These are phyloP conservation scores for Helichrysum umbraculigerum DNA, from an alignment of 129 eudicot species.

Conservation along the genomic window DNA sequence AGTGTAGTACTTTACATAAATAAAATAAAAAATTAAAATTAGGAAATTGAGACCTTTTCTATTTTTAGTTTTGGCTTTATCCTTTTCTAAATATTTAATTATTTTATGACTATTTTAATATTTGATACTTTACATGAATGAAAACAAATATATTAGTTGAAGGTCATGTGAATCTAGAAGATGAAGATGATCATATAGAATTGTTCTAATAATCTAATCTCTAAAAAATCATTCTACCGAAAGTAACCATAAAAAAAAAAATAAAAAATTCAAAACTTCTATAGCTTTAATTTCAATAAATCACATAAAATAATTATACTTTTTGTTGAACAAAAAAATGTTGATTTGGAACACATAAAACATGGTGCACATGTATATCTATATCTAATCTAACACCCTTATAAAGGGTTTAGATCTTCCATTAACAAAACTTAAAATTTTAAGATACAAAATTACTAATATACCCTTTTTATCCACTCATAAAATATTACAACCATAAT, in stretches of 20 bases:
- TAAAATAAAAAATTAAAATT: not conserved
- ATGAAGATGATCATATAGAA: not conserved
- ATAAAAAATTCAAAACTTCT: no score
- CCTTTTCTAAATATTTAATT: not conserved
- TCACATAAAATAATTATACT: no score
- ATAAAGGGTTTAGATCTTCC: no score
- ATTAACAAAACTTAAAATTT: no score
- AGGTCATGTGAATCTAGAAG: not conserved
- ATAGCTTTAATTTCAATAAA: no score
- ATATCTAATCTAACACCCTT: no score
- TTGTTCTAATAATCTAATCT: not conserved
- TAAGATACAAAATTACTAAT: no score
- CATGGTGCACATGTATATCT: no score
- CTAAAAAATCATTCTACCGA: not conserved
- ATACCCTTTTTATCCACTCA: no score
- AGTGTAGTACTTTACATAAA: not conserved
- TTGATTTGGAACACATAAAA: no score
- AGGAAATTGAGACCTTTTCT: constrained; percentile 25
- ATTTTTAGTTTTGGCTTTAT: constrained; percentile 1
- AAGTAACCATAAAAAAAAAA: not conserved
- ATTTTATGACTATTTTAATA: not conserved
- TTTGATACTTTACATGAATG: not conserved
- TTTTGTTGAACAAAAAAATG: no score
- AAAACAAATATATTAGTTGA: not conserved
- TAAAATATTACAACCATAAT: no score